Evolutionary conservation across 2,329 filamentous ascomycete genomes (phyloP), one percentile per base, ranked within the genome.

Genomic region (Tympanopsis confertula): DNA sequence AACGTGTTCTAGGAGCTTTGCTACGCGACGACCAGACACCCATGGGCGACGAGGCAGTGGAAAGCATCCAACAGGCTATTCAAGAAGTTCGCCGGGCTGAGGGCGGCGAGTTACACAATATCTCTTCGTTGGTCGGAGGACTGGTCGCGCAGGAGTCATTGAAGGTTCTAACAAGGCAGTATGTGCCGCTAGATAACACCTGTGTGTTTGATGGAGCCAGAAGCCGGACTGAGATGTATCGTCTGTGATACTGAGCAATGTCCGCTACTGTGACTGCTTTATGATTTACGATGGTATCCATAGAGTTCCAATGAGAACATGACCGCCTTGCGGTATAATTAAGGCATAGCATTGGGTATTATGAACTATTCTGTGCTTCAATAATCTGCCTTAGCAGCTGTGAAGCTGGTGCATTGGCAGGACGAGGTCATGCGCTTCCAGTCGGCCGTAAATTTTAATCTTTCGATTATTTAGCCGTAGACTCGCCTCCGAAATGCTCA

Each of bases 81-180:
- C 63, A 76, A 41, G 83, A 88, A 56, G 68, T 86, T 32, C 74
- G 80, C 22, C 77, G 93, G 42, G 83, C 86, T 24, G 78, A 76
- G 35, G 85, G 86, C 19, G 84, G 78, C 38, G 93, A 98, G 57
- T 64, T 98, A 42, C 91, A 98, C 63, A 96, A 95, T 54, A 84
- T 93, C 39, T 83, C 88, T 20, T 81, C 88, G 19, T 63, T 94
- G 39, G 82, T 80, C 1, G 93, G 91, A 20, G 93, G 91, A 3
- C 82, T 98, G 65, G 82, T 93, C 35, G 86, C 89, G n/a, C 93
- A 98, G 59, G 91, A 98, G 62, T 76, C 89, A 44, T 93, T 98
- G 63, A 98, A 98, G 57, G 74, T 89, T 41, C 73, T 83, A 49
- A 83, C 79, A 12, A 77, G 76, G 51, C 79, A 84, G 61, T 84